Percentiles rank a stretch among this genome's conserved stretches.
Evolutionary conservation across 78 protist genomes (phyloP).

Genomic region (Paulinella micropora): DNA sequence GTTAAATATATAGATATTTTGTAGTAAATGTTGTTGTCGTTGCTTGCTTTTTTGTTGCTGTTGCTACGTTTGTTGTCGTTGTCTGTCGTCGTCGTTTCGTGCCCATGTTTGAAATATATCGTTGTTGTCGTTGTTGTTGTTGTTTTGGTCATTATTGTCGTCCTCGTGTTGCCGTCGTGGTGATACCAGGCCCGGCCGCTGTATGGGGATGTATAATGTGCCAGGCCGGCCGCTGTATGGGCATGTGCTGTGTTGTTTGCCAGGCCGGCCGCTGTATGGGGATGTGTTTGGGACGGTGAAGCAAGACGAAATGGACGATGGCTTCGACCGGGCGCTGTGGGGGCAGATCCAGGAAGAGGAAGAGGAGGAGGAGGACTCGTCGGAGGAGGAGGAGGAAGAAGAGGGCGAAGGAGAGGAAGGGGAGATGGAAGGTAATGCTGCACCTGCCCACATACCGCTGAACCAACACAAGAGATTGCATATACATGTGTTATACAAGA

Average conservation of each 20-base stretch:
- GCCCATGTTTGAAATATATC: background rate
- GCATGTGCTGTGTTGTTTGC: background rate
- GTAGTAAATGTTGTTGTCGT: background rate
- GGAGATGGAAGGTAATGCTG: background rate
- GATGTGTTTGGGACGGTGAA: constrained; percentile 40
- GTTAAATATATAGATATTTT: background rate
- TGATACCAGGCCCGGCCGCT: too few relatives aligned
- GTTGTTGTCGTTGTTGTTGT: background rate
- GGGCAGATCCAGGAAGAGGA: constrained; percentile 44
- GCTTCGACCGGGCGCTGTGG: constrained; percentile 45
- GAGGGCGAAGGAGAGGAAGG: constrained; percentile 8
- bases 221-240: background rate
- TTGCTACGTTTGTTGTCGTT: background rate
- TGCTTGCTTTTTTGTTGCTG: background rate
- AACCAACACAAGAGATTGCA: too few relatives aligned
- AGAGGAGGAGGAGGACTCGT: constrained; percentile 45
- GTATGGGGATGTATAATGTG: background rate
- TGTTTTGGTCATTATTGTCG: too few relatives aligned
- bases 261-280: constrained; percentile 60
- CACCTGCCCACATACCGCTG: too few relatives aligned
- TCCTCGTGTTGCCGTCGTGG: too few relatives aligned
- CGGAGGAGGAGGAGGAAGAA: constrained; percentile 45
- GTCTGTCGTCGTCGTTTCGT: too few relatives aligned
- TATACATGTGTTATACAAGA: too few relatives aligned
- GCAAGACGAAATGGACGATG: constrained; percentile 17